Base-by-base conservation (phyloP, 139 green algal genomes). In the Tetraselmis chui region DNA sequence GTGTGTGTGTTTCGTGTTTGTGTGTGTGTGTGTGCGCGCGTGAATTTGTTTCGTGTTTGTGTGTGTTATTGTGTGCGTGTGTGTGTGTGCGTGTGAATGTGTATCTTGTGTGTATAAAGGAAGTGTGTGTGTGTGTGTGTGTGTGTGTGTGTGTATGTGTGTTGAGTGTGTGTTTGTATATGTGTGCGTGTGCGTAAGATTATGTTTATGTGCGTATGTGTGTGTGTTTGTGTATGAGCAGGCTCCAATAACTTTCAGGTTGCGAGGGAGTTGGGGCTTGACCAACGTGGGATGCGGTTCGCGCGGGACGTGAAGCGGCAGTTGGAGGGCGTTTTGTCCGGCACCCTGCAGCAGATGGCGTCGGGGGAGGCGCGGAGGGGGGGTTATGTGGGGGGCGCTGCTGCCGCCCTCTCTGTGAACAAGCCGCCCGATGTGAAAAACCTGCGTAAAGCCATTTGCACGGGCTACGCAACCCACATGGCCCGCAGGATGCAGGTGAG, bases 281-380 rank as follows among this genome's bases (percentile, higher is more conserved):
- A 96, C 80, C 80, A 89, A 31, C 87, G 95, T 22, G 92, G 91
- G 28, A 92, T 98, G 88, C 90, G 90, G 29, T 97, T 96, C 83
- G 95, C 94, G 1, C 81, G 89, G 1, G 93, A 98, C 75, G 91
- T 99, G 59, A 83, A 91, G 1, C 83, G 87, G 27, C 96, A 99
- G 91, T 91, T 99, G 83, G 85, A 92, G 77, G 59, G 74, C 24
- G 59, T 31, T 28, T 2, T 81, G 26, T 30, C 24, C 28, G 76
- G 30, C 28, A 29, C 78, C 18, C 79, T 31, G 32, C 24, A 58
- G 58, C 5, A 31, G 29, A 45, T 32, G 80, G 1, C 23, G 28
- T 1, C 31, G 26, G n/a, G 32, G 2, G 28, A 23, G 25, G 31
- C 25, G 59, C 28, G 45, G 31, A 31, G n/a, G 31, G n/a, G 45